Conservation (phyloP, 2,329 filamentous ascomycete genomes). For the Escovopsis weberi region DNA sequence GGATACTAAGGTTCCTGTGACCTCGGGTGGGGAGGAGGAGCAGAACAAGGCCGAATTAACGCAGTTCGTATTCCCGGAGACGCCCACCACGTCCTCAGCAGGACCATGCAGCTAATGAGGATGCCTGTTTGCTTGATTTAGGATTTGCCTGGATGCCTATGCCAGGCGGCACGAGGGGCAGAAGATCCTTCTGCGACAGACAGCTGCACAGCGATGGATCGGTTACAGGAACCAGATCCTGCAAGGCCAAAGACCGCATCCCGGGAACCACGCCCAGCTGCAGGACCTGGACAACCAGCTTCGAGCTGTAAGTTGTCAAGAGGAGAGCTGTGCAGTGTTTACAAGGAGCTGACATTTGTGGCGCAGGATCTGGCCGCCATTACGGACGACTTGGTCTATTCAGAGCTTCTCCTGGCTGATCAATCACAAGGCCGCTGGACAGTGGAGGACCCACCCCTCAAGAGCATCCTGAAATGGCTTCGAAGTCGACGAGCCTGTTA, state of each 20-base stretch:
- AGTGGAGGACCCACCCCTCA: constrained; percentile 44
- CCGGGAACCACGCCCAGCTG: constrained; percentile 33
- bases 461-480: constrained; percentile 44
- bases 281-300: constrained; percentile 41
- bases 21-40: constrained; percentile 40
- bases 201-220: constrained; percentile 45
- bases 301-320: constrained; percentile 31
- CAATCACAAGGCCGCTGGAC: constrained; percentile 45
- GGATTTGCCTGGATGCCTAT: constrained; percentile 45
- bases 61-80: constrained; percentile 30
- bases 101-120: neutral
- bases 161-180: constrained; percentile 47
- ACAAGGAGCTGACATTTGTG: neutral
- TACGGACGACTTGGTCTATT: constrained; percentile 44
- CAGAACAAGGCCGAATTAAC: constrained; percentile 47
- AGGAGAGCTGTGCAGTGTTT: too few relatives aligned
- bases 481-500: constrained; percentile 17
- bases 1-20: constrained; percentile 42
- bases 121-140: constrained; percentile 11
- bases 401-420: constrained; percentile 38
- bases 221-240: constrained; percentile 38
- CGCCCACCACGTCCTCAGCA: neutral
- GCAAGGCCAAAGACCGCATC: constrained; percentile 33
- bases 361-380: constrained; percentile 40
- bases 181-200: constrained; percentile 49